Conservation (phyloP, 1,139 yeast genomes). For the Diutina sp. region DNA sequence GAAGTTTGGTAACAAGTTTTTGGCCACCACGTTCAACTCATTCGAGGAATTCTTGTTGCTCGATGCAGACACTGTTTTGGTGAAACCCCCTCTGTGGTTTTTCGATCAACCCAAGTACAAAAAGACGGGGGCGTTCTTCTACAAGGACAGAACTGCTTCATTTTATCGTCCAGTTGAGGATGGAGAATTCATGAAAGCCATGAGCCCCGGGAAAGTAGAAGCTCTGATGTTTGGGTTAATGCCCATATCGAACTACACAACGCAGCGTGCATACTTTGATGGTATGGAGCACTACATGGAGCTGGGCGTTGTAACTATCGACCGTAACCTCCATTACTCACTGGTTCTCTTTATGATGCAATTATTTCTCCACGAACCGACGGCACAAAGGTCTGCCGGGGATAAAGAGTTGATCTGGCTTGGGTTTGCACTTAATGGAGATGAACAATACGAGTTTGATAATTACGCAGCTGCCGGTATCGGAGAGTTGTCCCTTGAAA, state of each 20-base stretch:
- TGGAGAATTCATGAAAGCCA: conserved; percentile 12
- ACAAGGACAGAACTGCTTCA: conserved; percentile 32
- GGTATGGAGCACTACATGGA: conserved; percentile 35
- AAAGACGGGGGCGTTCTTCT: conserved; percentile 30
- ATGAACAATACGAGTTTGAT: conserved; percentile 8
- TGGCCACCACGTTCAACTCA: conserved; percentile 36
- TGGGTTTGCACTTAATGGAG: conserved; percentile 6
- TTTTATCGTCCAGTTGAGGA: conserved; percentile 9
- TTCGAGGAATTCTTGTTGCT: conserved; percentile 35
- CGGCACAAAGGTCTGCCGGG: conserved; percentile 3
- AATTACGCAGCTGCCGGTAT: conserved; percentile 23
- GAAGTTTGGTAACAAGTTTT: conserved; percentile 33
- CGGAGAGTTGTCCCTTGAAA: conserved; percentile 26
- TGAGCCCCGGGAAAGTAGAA: conserved; percentile 30
- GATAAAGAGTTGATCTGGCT: conserved; percentile 11
- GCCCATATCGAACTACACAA: conserved; percentile 18
- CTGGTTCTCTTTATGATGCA: conserved; percentile 31
- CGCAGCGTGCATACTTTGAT: conserved; percentile 18
- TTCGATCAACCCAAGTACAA: conserved; percentile 24
- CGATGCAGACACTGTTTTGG: conserved; percentile 39
- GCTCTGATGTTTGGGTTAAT: conserved; percentile 16
- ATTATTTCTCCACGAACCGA: conserved; percentile 24
- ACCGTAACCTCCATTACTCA: conserved; percentile 26
- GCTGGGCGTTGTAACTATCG: conserved; percentile 35
- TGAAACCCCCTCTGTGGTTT: conserved; percentile 22